phyloP scores from a whole-genome alignment of 106 monocot species.

The Hemerocallis citrina region DNA sequence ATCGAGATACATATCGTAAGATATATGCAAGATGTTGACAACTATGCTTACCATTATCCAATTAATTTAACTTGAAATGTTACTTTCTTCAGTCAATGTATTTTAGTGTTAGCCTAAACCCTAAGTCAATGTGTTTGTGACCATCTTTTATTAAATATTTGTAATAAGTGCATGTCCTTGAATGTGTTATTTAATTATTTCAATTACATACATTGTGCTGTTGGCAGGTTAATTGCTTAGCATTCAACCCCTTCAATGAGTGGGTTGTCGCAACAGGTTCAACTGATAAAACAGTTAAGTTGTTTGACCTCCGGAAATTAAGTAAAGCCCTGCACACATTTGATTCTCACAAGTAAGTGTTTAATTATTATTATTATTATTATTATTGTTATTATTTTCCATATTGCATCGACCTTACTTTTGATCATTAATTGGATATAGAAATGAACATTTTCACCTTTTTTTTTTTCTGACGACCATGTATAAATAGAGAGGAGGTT shows the following conservation, averaged over 20 bases:
- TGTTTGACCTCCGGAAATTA: conserved; percentile 95
- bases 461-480: neutral
- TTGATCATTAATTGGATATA: neutral
- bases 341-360: conserved; percentile 79
- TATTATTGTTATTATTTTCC: neutral
- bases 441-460: neutral
- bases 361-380: neutral
- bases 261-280: conserved; percentile 99
- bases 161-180: neutral
- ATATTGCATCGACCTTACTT: neutral
- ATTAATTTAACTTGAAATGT: neutral
- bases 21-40: no score
- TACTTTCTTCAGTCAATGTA: neutral
- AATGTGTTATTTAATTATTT: neutral
- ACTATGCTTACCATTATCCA: no score
- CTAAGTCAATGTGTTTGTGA: neutral
- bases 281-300: conserved; percentile 96
- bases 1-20: no score
- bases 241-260: conserved; percentile 98
- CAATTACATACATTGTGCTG: neutral
- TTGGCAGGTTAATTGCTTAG: conserved; percentile 84
- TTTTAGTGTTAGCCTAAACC: neutral
- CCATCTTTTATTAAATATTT: neutral
- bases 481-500: conserved; percentile 74
- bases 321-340: conserved; percentile 66